A percentile compares a stretch with the other conserved stretches of the same genome.
Evolutionary conservation across 441 rosid species (phyloP).

Genomic region (Brassica hybrid): DNA sequence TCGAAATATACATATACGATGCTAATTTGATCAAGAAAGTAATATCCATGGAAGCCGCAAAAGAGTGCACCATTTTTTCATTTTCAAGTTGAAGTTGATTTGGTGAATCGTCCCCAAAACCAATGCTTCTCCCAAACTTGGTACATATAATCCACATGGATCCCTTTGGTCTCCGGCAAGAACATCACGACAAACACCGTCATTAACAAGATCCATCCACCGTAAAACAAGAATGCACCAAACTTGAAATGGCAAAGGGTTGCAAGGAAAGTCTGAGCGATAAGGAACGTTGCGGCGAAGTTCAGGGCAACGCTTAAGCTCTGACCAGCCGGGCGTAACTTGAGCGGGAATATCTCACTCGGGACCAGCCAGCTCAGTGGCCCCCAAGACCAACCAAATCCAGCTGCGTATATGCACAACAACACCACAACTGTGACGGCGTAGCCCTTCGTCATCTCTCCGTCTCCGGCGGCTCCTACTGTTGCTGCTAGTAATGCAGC

Average conservation of each 20-base stretch:
- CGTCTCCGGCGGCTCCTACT: constrained; percentile 56
- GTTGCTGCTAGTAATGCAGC: constrained; percentile 54
- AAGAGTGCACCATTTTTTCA: not conserved
- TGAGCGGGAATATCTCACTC: constrained; percentile 83
- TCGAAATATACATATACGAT: not conserved
- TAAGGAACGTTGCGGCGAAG: constrained; percentile 67
- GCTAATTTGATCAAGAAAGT: not conserved
- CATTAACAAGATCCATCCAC: constrained; percentile 74
- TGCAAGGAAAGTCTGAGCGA: constrained; percentile 75
- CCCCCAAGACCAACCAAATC: constrained; percentile 96
- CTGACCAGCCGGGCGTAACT: constrained; percentile 76
- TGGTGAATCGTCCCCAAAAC: constrained; percentile 64
- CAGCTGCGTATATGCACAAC: constrained; percentile 77
- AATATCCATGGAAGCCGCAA: constrained; percentile 1
- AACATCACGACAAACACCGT: constrained; percentile 62
- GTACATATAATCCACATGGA: constrained; percentile 72
- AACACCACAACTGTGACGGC: constrained; percentile 57
- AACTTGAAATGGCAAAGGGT: constrained; percentile 78
- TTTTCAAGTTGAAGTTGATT: constrained; percentile 10
- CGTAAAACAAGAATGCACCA: constrained; percentile 78
- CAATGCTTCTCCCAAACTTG: constrained; percentile 79
- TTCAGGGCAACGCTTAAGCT: constrained; percentile 75
- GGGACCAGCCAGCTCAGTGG: constrained; percentile 84
- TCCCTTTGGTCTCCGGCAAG: constrained; percentile 85
- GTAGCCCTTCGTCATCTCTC: constrained; percentile 52